phyloP scores from a whole-genome alignment of 768 basidiomycete genomes.

The Amyloporia xantha region DNA sequence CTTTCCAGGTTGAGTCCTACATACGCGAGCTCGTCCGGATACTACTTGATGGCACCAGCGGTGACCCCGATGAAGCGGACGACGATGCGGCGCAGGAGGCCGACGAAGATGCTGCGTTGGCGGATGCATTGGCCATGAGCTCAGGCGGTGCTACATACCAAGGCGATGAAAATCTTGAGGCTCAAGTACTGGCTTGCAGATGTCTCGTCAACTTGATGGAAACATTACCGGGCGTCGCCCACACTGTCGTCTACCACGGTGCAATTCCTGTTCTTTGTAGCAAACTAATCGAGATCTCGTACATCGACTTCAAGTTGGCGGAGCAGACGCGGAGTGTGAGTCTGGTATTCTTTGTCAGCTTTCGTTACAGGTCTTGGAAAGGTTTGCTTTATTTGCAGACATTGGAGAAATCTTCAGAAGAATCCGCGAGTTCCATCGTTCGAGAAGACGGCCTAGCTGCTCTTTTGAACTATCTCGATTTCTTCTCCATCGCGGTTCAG shows the following conservation, averaged over 20 bases:
- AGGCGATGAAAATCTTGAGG: constrained; percentile 85
- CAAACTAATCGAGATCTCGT: constrained; percentile 94
- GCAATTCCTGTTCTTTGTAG: constrained; percentile 96
- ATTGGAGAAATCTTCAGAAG: constrained; percentile 96
- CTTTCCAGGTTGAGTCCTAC: constrained; percentile 91
- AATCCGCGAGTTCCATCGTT: constrained; percentile 92
- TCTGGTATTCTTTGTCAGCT: constrained; percentile 19
- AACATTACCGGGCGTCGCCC: constrained; percentile 93
- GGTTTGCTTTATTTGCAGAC: constrained; percentile 49
- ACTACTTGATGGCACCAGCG: constrained; percentile 73
- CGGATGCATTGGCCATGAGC: constrained; percentile 82
- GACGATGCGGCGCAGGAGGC: constrained; percentile 56
- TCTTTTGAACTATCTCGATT: constrained; percentile 92
- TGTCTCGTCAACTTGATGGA: constrained; percentile 99
- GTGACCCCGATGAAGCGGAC: constrained; percentile 64
- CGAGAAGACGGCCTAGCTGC: constrained; percentile 92
- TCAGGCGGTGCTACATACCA: constrained; percentile 53
- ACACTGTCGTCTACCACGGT: constrained; percentile 94
- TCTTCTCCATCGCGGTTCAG: constrained; percentile 97
- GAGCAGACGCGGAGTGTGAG: constrained; percentile 96
- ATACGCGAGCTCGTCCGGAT: constrained; percentile 90
- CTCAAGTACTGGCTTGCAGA: constrained; percentile 92
- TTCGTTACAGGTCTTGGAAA: constrained; percentile 7
- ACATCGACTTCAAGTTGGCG: constrained; percentile 96
- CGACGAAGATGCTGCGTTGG: constrained; percentile 83